phyloP scores from a whole-genome alignment of 2,329 filamentous ascomycete genomes.

The Nakataea oryzae region DNA sequence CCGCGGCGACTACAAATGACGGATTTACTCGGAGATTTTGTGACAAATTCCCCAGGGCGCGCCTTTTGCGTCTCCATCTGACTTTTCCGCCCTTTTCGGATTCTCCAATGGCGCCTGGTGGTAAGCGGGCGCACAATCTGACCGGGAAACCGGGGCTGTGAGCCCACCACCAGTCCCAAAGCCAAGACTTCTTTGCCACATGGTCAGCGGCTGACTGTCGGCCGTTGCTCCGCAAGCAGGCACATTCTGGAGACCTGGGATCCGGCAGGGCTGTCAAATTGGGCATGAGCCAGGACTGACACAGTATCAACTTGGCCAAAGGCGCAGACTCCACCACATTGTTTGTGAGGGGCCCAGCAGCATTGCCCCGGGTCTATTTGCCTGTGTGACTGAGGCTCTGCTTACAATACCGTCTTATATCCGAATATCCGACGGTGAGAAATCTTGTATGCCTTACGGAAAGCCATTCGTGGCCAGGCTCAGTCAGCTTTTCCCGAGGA shows the following conservation, averaged over 20 bases:
- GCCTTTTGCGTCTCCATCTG: background rate
- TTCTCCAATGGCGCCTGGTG: background rate
- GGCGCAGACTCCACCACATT: background rate
- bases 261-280: background rate
- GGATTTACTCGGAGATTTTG: background rate
- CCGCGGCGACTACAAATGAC: background rate
- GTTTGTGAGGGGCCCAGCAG: background rate
- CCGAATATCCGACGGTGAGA: too few species aligned
- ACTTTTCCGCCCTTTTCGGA: background rate
- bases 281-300: background rate
- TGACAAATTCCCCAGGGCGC: background rate
- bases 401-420: background rate
- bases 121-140: background rate
- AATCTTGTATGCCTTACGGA: background rate
- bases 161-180: background rate
- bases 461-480: background rate
- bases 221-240: background rate
- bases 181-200: background rate
- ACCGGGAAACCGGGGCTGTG: background rate
- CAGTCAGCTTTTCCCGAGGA: background rate
- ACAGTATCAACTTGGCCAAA: background rate
- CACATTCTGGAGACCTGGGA: background rate
- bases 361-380: background rate
- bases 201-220: conserved; percentile 12
- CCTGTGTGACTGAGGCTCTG: background rate